Conservation (phyloP, 106 monocot species). For the Iris macrosiphon region DNA sequence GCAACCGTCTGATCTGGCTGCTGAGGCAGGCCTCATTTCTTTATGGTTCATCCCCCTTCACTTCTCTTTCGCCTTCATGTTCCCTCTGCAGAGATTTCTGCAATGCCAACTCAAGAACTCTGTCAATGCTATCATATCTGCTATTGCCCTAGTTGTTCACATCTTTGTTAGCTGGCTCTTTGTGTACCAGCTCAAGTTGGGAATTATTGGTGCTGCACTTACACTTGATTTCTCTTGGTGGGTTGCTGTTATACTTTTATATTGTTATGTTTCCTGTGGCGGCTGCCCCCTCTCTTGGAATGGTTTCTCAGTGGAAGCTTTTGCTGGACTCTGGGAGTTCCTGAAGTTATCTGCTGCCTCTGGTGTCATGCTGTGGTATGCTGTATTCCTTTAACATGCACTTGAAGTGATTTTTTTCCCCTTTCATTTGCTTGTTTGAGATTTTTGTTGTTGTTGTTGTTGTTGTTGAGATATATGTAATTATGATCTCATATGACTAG, state of each 20-base stretch:
- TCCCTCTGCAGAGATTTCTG: slow-evolving; percentile 51
- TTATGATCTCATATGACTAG: too few relatives aligned
- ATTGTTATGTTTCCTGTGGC: slow-evolving; percentile 25
- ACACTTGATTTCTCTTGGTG: slow-evolving; percentile 53
- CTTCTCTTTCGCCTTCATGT: slow-evolving; percentile 51
- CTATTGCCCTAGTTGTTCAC: slow-evolving; percentile 26
- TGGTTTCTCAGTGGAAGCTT: slow-evolving; percentile 51
- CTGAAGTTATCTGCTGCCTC: slow-evolving; percentile 43
- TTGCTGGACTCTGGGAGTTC: slow-evolving; percentile 48
- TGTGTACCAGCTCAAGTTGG: slow-evolving; percentile 23
- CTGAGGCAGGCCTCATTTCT: slow-evolving; percentile 27
- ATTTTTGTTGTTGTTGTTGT: too few relatives aligned
- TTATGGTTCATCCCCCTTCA: slow-evolving; percentile 54
- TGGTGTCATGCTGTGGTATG: slow-evolving; percentile 58
- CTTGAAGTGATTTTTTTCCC: not conserved
- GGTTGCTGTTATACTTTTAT: slow-evolving; percentile 15
- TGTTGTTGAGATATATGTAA: too few relatives aligned
- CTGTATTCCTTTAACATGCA: not conserved
- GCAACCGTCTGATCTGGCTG: slow-evolving; percentile 35
- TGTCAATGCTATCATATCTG: slow-evolving; percentile 24
- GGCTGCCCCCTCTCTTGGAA: slow-evolving; percentile 43
- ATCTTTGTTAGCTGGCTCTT: slow-evolving; percentile 41
- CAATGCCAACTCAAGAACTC: slow-evolving; percentile 55
- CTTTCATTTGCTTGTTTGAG: too few relatives aligned
- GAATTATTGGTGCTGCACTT: slow-evolving; percentile 29